phyloP scores from a whole-genome alignment of 352 stramenopile genomes.

The Pythium scleroteichum region DNA sequence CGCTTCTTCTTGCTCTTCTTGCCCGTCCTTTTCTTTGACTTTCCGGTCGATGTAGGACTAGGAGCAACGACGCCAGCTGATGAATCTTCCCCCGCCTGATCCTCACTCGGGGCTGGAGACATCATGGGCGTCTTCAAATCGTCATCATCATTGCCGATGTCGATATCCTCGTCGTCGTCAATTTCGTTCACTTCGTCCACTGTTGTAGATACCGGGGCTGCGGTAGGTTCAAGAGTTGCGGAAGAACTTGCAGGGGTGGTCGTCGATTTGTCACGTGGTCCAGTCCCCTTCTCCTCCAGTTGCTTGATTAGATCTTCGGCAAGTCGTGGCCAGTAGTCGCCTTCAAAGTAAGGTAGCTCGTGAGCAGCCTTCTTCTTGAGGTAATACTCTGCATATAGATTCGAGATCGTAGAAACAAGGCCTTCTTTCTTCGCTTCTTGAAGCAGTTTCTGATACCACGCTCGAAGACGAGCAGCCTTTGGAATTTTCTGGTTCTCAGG shows the following conservation, averaged over 20 bases:
- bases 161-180: slow-evolving; percentile 20
- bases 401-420: slow-evolving; percentile 79
- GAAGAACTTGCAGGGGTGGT: neutral
- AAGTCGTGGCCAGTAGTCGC: slow-evolving; percentile 98
- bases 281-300: slow-evolving; percentile 90
- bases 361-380: slow-evolving; percentile 86
- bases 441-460: slow-evolving; percentile 88
- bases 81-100: slow-evolving; percentile 24
- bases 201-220: slow-evolving; percentile 1
- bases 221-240: slow-evolving; percentile 3
- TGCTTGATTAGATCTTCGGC: slow-evolving; percentile 99
- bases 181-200: slow-evolving; percentile 26
- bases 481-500: slow-evolving; percentile 91
- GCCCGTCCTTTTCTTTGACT: slow-evolving; percentile 25
- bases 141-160: slow-evolving; percentile 21
- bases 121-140: slow-evolving; percentile 43
- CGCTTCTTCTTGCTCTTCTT: slow-evolving; percentile 81
- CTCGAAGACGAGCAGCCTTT: slow-evolving; percentile 79
- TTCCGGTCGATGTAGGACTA: slow-evolving; percentile 16
- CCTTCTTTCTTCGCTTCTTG: slow-evolving; percentile 81
- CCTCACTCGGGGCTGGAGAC: slow-evolving; percentile 59
- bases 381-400: slow-evolving; percentile 87
- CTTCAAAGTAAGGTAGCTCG: slow-evolving; percentile 98
- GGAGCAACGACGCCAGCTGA: neutral
- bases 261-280: slow-evolving; percentile 28